Evolutionary conservation across 192 early-diverging fungal species (phyloP), one percentile per base, ranked within the genome.

Genomic region (Backusella tarrabulga): DNA sequence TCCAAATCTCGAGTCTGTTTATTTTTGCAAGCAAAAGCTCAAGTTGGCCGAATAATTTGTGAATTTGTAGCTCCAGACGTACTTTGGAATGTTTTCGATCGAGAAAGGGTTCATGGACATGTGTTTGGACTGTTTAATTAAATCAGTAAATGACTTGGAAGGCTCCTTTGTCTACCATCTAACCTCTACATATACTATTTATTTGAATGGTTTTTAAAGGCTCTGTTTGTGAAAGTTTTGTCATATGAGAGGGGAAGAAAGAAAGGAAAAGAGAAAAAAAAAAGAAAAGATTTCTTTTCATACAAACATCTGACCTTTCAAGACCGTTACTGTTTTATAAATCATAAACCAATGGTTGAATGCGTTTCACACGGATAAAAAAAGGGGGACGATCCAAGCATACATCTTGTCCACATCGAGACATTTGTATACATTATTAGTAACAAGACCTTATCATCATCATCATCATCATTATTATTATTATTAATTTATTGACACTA

Each of bases 21-120:
- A 70, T 70, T 70, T 70, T 70, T 40, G 2, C 68, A 21, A 70
- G 68, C 21, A 70, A 70, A 14, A 70, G 68, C 36, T 70, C 68
- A 41, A 70, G 68, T 41, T 70, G 68, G n/a, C 36, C 35, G 19
- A 70, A 38, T 36, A 41, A 35, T 36, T 40, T 70, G 0, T 41
- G 36, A 12, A 36, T 21, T 11, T 70, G 35, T 70, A 70, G 23
- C 23, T 70, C 68, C 41, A 41, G 12, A 8, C 68, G 35, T 70
- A 36, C 38, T 36, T 70, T 70, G 21, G 34, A 23, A 41, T 70
- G 35, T 41, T 70, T 70, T 70, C 68, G 34, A 23, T 35, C 35
- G 19, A 70, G 36, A 12, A 70, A 70, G 4, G 68, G 68, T 41
- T 70, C 68, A 40, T 70, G 19, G 68, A 70, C 35, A 70, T 70